Evolutionary conservation across 2,329 filamentous ascomycete genomes (phyloP), one percentile per base, ranked within the genome.

Genomic region (Knoxdaviesia proteae): DNA sequence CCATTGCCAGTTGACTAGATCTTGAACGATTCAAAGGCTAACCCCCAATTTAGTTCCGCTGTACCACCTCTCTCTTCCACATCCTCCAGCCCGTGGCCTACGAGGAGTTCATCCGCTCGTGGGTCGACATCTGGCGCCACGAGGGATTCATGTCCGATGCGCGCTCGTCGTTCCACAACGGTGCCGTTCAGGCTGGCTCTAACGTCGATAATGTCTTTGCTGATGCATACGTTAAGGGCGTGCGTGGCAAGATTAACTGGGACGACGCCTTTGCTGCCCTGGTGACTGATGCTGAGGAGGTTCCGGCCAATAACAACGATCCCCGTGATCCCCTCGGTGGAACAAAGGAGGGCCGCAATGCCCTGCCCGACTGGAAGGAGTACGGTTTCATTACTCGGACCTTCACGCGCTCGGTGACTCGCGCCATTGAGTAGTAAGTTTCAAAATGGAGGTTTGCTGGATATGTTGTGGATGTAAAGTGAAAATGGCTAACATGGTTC

Each of bases 121-220:
- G 81, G 41, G 71, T 84, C 43, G 77, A 82, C 49, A 71, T 79
- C 49, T 83, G 71, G 69, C 61, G 72, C 43, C 58, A 74, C 46
- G 73, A 76, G 5, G 74, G 74, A 5, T 81, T 68, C 49, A 61
- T 79, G 51, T 75, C 76, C 0, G 76, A 80, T 49, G 77, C 65
- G 0, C 69, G 77, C 7, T 80, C 74, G 0, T 78, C 71, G 1
- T 76, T 80, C 55, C 78, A 63, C 59, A 83, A 80, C 47, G 79
- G 79, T 7, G 69, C 71, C 10, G 71, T 73, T 0, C 78, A 83
- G 53, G 78, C 76, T 7, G 79, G 79, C 6, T 77, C 70, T 8
- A 82, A 82, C 50, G 69, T 71, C 4, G 78, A 84, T 53, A 82
- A 79, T 44, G 68, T 84, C 4, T 67, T 84, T 10, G 78, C 78